Conservation (phyloP, 2,329 filamentous ascomycete species). For the Fusarium phyllophilum region DNA sequence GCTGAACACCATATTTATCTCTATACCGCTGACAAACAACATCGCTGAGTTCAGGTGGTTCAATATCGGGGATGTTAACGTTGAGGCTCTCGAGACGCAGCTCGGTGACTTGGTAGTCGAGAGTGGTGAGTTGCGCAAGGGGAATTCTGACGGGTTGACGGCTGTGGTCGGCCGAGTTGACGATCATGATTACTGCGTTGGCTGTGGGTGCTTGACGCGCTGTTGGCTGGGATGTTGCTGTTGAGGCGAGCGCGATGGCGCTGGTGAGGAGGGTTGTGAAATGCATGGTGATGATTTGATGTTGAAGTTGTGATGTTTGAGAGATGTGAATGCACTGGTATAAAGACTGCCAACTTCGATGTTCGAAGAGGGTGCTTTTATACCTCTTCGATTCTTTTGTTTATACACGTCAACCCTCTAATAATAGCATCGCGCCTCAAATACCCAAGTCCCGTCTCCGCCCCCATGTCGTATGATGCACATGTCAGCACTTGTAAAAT, state of each 20-base stretch:
- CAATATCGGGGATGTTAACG: slow-evolving; percentile 6
- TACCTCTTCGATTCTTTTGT: background rate
- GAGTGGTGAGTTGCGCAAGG: slow-evolving; percentile 24
- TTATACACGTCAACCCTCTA: background rate
- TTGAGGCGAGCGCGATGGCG: slow-evolving; percentile 12
- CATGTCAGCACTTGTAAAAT: slow-evolving; percentile 23
- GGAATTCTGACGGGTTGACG: slow-evolving; percentile 26
- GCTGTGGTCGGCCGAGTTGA: slow-evolving; percentile 17
- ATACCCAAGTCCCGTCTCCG: background rate
- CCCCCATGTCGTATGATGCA: slow-evolving; percentile 10
- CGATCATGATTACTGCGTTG: slow-evolving; percentile 12
- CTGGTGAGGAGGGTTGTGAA: slow-evolving; percentile 10
- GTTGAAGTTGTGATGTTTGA: background rate
- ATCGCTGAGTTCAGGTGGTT: slow-evolving; percentile 6
- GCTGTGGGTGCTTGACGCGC: slow-evolving; percentile 6
- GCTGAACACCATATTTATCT: slow-evolving; percentile 27
- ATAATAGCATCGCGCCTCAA: slow-evolving; percentile 19
- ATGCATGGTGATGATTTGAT: slow-evolving; percentile 5
- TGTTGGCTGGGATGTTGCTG: background rate
- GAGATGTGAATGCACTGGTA: background rate
- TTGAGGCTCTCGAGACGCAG: slow-evolving; percentile 14
- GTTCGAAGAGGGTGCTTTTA: background rate
- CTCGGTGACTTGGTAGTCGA: slow-evolving; percentile 19
- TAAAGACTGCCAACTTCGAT: accelerated
- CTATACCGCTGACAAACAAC: slow-evolving; percentile 27